Base-by-base conservation (phyloP, 164 flowering plant species). In the Magnolia changhungtana region DNA sequence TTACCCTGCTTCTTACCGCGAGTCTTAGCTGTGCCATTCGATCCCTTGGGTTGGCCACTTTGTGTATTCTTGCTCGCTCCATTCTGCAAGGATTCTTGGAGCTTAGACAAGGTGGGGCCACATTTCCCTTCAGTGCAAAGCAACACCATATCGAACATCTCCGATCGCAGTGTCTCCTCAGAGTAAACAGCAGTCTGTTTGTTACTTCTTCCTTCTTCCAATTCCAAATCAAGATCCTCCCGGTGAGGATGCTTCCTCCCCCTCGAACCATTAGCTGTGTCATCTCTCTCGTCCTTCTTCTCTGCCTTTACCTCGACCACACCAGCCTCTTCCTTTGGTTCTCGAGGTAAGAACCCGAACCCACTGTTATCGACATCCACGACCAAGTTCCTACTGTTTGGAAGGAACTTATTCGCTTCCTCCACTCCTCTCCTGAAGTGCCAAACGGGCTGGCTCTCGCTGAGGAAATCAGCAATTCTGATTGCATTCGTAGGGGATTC, bases 351-450 rank as follows among this genome's bases (percentile, higher is more conserved):
- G 64, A 67, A 75, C 72, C 16, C 6, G 9, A 16, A 55, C 61
- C 10, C 61, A 67, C 51, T 67, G 50, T 29, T 23, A 20, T 75
- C 65, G 1, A 67, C 23, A 75, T 67, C 64, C 29, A 20, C 50
- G 16, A 75, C 21, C n/a, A 52, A 50, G 24, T 18, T 50, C 24
- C 11, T 27, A 23, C 50, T 24, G 51, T 67, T 67, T 19, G 72
- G 94, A 72, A 91, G 88, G 79, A 91, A 89, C 80, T 84, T 91
- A 71, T 79, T 91, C 21, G 92, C 96, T 82, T 90, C 98, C 81
- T 94, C 95, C 71, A 88, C 87, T 31, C 95, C 98, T 76, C 79
- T 91, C 58, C 23, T 76, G 77, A 93, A 90, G 66, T 89, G 90
- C 86, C 84, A 86, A 74, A 86, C 72, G 9, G 90, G 84, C 76